Base-by-base conservation (phyloP, 139 green algal genomes). In the Limnomonas spitsbergensis region DNA sequence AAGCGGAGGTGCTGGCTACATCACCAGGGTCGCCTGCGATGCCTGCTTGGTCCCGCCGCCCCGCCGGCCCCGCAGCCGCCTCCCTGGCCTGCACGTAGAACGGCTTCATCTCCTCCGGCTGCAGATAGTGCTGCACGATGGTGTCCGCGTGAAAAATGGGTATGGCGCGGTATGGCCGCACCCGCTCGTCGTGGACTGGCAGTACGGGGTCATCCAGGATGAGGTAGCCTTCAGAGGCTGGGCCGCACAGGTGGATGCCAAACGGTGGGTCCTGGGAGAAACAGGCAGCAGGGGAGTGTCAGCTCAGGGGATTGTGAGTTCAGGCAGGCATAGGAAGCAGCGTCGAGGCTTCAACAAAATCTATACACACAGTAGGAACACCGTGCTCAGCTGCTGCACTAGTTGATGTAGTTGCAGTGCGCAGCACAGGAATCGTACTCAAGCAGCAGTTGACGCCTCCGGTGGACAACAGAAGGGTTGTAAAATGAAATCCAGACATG, bases 221-320 rank as follows among this genome's bases (percentile, higher is more conserved):
- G 42, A 87, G 87, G 29, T 37, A 69, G 2, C 85, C 81, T 26
- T 39, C 66, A 29, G 68, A 42, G 1, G 76, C 37, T 1, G 42
- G 56, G 42, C 88, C 88, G 67, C 84, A 90, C 39, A 92, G 81
- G 71, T 92, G 86, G 67, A 92, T 90, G 67, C 88, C 88, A 82
- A 92, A 92, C 0, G 88, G 88, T 29, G 88, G 85, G 56, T 92
- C 88, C 81, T 89, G 78, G 67, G 67, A 3, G 29, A 32, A 32
- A 6, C 40, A 47, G 36, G 68, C 7, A 6, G 40, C 61, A 72
- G 29, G 61, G 29, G n/a, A n/a, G n/a, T n/a, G 14, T 61, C 47
- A 61, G 47, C 14, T 14, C 20, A 29, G 14, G 20, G 47, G 47
- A n/a, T n/a, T n/a, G n/a, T 54, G 42, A 54, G 42, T 54, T 54